Percentiles rank a stretch among this genome's conserved stretches.
phyloP scores from a whole-genome alignment of 2,329 filamentous ascomycete genomes.

The Malbranchea zuffiana region DNA sequence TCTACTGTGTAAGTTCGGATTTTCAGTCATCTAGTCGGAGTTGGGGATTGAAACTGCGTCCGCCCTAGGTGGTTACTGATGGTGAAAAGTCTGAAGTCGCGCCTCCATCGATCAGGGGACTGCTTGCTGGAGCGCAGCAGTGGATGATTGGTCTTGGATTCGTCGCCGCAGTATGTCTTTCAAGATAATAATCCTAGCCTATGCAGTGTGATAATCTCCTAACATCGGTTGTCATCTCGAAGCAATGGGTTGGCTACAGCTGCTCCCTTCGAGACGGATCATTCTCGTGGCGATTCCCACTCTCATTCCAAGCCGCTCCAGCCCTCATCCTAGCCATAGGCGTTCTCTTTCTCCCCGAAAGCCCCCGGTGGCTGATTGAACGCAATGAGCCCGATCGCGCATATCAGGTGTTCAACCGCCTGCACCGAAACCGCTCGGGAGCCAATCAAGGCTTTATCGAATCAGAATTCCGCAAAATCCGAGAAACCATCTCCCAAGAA shows the following conservation, averaged over 20 bases:
- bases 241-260: constrained; percentile 39
- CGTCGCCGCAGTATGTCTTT: constrained; percentile 28
- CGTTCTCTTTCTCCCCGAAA: constrained; percentile 38
- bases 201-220: background rate
- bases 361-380: constrained; percentile 42
- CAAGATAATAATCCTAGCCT: too few species aligned
- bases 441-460: constrained; percentile 28
- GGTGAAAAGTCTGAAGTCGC: constrained; percentile 30
- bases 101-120: constrained; percentile 29
- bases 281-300: constrained; percentile 29
- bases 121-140: constrained; percentile 34
- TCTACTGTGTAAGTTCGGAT: constrained; percentile 32
- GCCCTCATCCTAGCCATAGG: constrained; percentile 28
- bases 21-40: background rate
- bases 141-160: constrained; percentile 39
- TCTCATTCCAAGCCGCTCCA: constrained; percentile 32
- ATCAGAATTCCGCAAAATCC: constrained; percentile 34
- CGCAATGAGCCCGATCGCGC: constrained; percentile 36
- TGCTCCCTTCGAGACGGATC: constrained; percentile 29
- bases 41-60: background rate
- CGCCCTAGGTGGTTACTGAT: background rate
- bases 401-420: constrained; percentile 37
- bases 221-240: background rate
- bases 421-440: constrained; percentile 24
- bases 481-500: constrained; percentile 31